phyloP scores from a whole-genome alignment of 1,284 basidiomycete genomes.

The Hymenochaete sp. region DNA sequence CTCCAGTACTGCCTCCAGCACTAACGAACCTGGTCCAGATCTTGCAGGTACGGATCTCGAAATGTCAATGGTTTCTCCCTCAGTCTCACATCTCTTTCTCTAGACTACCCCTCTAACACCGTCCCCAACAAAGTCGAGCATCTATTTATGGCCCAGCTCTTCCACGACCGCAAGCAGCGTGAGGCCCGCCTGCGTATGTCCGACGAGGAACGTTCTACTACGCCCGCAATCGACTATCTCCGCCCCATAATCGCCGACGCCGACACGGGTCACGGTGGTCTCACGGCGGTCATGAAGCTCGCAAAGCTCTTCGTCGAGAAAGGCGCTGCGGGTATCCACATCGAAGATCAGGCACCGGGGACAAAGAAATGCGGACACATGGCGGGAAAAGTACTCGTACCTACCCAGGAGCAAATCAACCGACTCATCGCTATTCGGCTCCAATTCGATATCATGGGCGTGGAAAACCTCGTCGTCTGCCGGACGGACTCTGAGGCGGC shows the following conservation, averaged over 20 bases:
- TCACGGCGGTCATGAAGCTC: slow-evolving; percentile 61
- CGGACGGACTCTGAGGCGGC: slow-evolving; percentile 85
- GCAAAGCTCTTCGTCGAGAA: slow-evolving; percentile 77
- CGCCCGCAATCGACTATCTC: slow-evolving; percentile 55
- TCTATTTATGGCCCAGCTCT: slow-evolving; percentile 80
- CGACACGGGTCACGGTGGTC: slow-evolving; percentile 58
- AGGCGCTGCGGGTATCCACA: slow-evolving; percentile 65
- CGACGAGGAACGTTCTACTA: slow-evolving; percentile 65
- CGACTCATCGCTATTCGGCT: slow-evolving; percentile 69
- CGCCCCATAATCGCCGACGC: slow-evolving; percentile 63
- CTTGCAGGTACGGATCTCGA: slow-evolving; percentile 76
- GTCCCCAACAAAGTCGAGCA: slow-evolving; percentile 91
- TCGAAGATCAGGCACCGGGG: slow-evolving; percentile 74
- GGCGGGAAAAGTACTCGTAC: slow-evolving; percentile 62
- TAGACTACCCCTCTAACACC: slow-evolving; percentile 90
- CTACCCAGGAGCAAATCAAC: slow-evolving; percentile 70
- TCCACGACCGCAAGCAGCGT: slow-evolving; percentile 82
- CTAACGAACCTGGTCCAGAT: slow-evolving; percentile 96
- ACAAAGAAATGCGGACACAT: slow-evolving; percentile 68
- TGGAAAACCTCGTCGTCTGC: slow-evolving; percentile 67
- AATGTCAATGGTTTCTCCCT: slow-evolving; percentile 20
- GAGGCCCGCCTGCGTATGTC: slow-evolving; percentile 66
- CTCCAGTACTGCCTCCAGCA: slow-evolving; percentile 85
- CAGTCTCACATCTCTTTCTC: slow-evolving; percentile 3
- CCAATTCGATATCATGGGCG: slow-evolving; percentile 77